These are phyloP conservation scores for Mucor lusitanicus DNA, from an alignment of 371 early-diverging fungal genomes.

Conservation along the genomic window DNA sequence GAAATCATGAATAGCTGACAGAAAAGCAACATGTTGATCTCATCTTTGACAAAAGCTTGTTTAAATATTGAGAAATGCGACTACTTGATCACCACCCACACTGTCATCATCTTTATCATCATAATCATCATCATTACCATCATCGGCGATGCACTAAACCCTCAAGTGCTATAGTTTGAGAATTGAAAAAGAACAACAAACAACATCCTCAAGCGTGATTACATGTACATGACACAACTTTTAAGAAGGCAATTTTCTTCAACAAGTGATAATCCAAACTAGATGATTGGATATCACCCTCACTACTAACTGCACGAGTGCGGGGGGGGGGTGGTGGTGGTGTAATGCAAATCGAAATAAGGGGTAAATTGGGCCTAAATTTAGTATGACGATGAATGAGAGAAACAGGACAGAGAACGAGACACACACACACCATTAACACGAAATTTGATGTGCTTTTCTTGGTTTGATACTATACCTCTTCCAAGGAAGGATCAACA, in stretches of 20 bases:
- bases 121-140: background rate
- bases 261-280: background rate
- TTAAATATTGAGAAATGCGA: no score
- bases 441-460: background rate
- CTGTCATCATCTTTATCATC: background rate
- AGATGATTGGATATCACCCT: background rate
- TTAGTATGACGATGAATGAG: conserved; percentile 7
- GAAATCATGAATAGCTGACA: no score
- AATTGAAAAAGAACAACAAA: background rate
- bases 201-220: background rate
- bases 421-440: background rate
- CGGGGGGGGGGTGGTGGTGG: background rate
- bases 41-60: background rate
- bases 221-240: background rate
- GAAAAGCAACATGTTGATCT: background rate
- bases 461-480: background rate
- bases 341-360: background rate
- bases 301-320: background rate
- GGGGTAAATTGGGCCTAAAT: background rate
- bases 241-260: background rate
- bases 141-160: background rate
- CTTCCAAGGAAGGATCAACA: background rate
- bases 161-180: background rate
- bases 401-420: background rate
- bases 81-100: no score